Conservation (phyloP, 202 grass and related monocot species). For the Zoysia matrella region DNA sequence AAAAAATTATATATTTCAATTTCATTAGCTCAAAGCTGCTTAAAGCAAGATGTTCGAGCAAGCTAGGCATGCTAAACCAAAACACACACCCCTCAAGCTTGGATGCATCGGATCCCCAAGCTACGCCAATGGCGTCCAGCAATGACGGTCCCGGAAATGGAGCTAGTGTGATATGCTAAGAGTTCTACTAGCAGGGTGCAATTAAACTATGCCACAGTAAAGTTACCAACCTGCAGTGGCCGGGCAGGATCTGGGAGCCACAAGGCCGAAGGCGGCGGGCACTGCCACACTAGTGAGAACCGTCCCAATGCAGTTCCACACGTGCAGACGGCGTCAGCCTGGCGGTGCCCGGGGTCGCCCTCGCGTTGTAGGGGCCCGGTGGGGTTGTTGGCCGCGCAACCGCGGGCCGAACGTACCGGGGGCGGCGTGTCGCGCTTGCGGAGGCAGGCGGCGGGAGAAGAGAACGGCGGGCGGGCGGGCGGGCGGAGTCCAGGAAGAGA, state of each 20-base stretch:
- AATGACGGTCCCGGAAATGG: background rate
- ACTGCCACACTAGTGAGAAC: constrained; percentile 21
- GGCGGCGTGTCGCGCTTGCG: background rate
- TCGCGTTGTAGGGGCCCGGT: constrained; percentile 6
- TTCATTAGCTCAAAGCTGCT: background rate
- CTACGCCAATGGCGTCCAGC: background rate
- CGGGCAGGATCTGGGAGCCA: constrained; percentile 30
- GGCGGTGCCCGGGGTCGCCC: constrained; percentile 5
- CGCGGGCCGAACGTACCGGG: background rate
- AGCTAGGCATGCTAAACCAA: constrained; percentile 13
- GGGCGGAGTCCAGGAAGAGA: background rate
- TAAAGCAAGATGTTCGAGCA: background rate
- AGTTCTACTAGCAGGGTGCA: constrained; percentile 6
- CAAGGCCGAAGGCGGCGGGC: constrained; percentile 3
- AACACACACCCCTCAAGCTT: background rate
- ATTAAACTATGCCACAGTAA: constrained; percentile 3
- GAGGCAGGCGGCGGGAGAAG: constrained; percentile 3
- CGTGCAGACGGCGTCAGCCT: background rate
- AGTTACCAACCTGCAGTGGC: constrained; percentile 30
- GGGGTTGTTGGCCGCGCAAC: constrained; percentile 9
- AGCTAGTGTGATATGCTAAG: background rate
- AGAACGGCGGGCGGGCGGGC: background rate
- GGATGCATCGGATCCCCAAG: constrained; percentile 23
- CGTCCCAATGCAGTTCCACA: background rate
- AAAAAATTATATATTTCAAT: background rate